These are phyloP conservation scores for Boletus subcaerulescens DNA, from an alignment of 768 basidiomycete species.

Conservation along the genomic window DNA sequence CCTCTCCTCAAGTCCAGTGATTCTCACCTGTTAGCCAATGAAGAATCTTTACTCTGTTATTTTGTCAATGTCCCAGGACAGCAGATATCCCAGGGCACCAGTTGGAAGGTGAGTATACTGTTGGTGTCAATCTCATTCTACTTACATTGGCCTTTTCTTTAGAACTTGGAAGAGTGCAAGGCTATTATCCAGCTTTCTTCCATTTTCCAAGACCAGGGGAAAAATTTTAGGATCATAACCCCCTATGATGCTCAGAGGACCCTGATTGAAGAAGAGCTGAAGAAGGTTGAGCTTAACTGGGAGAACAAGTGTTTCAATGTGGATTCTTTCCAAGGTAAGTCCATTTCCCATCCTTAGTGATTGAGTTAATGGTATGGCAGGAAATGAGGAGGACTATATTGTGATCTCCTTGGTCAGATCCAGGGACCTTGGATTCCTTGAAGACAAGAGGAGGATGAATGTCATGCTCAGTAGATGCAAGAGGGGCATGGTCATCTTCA, in stretches of 20 bases:
- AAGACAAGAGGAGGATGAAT: conserved; percentile 67
- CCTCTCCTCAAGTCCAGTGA: conserved; percentile 48
- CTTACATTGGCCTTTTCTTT: neutral
- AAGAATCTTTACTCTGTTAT: conserved; percentile 46
- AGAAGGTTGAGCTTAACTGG: conserved; percentile 51
- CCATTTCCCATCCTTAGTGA: neutral
- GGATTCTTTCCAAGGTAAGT: conserved; percentile 75
- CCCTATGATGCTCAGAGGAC: conserved; percentile 77
- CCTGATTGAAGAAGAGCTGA: conserved; percentile 55
- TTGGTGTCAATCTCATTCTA: neutral
- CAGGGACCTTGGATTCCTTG: conserved; percentile 62
- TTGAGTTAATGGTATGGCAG: conserved; percentile 35
- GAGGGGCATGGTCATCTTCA: conserved; percentile 71
- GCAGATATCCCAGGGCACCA: conserved; percentile 37
- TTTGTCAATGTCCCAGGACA: conserved; percentile 57
- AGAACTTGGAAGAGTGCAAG: conserved; percentile 63
- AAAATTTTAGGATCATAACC: conserved; percentile 65
- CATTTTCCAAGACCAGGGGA: conserved; percentile 49
- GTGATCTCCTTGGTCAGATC: conserved; percentile 71
- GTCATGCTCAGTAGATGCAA: conserved; percentile 86
- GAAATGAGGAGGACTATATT: conserved; percentile 80
- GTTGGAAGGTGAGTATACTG: conserved; percentile 35
- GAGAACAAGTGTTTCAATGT: conserved; percentile 72
- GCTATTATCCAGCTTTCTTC: conserved; percentile 55
- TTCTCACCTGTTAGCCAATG: conserved; percentile 45